Conservation (phyloP, 208 protist species). For the Trypanosoma rangeli region DNA sequence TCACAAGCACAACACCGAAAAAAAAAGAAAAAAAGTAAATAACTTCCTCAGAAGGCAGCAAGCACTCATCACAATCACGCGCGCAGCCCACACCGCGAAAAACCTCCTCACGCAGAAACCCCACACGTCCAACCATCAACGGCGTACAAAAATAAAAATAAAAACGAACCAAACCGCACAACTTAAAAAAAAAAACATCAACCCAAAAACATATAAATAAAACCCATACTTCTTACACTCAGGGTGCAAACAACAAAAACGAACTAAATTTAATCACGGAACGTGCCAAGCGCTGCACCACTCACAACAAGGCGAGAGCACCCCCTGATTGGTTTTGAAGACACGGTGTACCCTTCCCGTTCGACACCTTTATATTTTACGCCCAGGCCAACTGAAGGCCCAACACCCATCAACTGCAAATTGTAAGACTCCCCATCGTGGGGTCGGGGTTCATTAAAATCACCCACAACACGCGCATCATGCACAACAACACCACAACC, state of each 20-base stretch:
- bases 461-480: too few species aligned
- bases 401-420: too few species aligned
- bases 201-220: neutral
- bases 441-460: too few species aligned
- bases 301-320: too few species aligned
- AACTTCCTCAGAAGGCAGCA: neutral
- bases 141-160: conserved; percentile 4
- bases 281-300: neutral
- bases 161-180: conserved; percentile 10
- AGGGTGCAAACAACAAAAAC: too few species aligned
- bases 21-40: neutral
- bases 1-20: conserved; percentile 1
- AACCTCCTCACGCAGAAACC: neutral
- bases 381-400: neutral
- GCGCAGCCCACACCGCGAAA: neutral
- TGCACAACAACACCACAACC: too few species aligned
- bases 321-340: neutral
- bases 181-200: neutral
- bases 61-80: neutral
- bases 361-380: neutral
- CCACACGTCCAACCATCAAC: neutral
- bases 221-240: too few species aligned
- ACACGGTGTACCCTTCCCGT: neutral
- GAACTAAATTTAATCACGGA: neutral
- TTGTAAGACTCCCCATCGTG: neutral